Evolutionary conservation across 305 asterid species (phyloP).

Genomic region (Salvia sclarea): DNA sequence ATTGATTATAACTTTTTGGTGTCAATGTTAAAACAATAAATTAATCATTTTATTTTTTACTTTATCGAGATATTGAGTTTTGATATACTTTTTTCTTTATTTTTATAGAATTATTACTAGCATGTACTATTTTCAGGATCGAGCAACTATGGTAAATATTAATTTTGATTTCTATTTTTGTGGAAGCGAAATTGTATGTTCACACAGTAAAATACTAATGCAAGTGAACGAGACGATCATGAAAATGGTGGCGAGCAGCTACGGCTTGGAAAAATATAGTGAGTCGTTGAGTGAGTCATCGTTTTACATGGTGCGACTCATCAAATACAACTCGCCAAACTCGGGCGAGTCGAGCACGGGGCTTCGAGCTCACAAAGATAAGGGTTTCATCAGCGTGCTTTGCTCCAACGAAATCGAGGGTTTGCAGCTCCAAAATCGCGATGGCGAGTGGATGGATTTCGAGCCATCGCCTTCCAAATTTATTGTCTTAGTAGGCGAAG

Average conservation of each 20-base stretch:
- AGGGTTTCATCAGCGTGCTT: constrained; percentile 34
- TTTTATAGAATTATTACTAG: too few relatives aligned
- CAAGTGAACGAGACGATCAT: constrained; percentile 33
- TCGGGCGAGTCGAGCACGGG: constrained; percentile 28
- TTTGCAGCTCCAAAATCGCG: constrained; percentile 41
- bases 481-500: constrained; percentile 40
- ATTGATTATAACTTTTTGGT: too few relatives aligned
- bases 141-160: too few relatives aligned
- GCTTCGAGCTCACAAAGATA: constrained; percentile 40
- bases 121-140: too few relatives aligned
- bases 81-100: not conserved
- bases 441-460: constrained; percentile 39
- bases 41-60: too few relatives aligned
- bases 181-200: constrained; percentile 31
- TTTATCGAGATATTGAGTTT: too few relatives aligned
- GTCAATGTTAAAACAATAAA: too few relatives aligned
- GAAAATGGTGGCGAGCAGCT: constrained; percentile 36
- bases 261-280: constrained; percentile 38
- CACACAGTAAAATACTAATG: constrained; percentile 27
- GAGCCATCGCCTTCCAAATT: constrained; percentile 38
- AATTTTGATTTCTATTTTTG: not conserved
- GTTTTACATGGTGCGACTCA: constrained; percentile 36
- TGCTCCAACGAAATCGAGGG: constrained; percentile 37
- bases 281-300: constrained; percentile 28
- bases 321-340: constrained; percentile 38